phyloP scores from a whole-genome alignment of 441 rosid species.

The Lepidium campestre region DNA sequence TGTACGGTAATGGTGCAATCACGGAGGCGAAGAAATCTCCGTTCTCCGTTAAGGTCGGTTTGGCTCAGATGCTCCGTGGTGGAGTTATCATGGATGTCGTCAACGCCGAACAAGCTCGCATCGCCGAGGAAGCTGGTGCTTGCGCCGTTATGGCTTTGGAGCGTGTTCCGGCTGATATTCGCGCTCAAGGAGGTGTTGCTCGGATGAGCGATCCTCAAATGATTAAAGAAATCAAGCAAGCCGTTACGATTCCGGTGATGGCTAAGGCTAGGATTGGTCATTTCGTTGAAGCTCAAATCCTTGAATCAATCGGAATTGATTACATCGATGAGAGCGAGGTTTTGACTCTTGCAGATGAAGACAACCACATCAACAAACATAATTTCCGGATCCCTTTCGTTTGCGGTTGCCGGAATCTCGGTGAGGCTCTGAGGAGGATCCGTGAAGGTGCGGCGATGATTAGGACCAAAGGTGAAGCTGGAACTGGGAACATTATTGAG shows the following conservation, averaged over 20 bases:
- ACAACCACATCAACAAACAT: constrained; percentile 87
- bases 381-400: constrained; percentile 80
- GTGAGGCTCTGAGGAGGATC: constrained; percentile 79
- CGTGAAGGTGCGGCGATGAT: constrained; percentile 98
- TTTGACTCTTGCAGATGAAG: constrained; percentile 74
- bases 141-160: constrained; percentile 96
- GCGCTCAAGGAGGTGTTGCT: constrained; percentile 91
- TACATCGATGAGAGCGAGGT: constrained; percentile 96
- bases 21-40: constrained; percentile 79
- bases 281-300: constrained; percentile 92
- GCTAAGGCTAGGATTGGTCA: constrained; percentile 95
- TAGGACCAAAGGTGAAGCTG: constrained; percentile 93
- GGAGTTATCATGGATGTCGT: constrained; percentile 97
- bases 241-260: constrained; percentile 94
- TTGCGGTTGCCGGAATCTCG: constrained; percentile 48
- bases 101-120: constrained; percentile 78
- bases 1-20: constrained; percentile 82
- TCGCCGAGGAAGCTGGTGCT: constrained; percentile 86
- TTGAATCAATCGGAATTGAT: constrained; percentile 84
- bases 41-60: constrained; percentile 88
- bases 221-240: constrained; percentile 78
- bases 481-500: constrained; percentile 81
- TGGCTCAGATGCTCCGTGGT: constrained; percentile 97
- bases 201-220: constrained; percentile 93
- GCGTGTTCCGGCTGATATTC: constrained; percentile 88